A percentile compares a stretch with the other conserved stretches of the same genome.
These are phyloP conservation scores for Dendrobium officinale DNA, from an alignment of 106 monocot species.

Conservation along the genomic window DNA sequence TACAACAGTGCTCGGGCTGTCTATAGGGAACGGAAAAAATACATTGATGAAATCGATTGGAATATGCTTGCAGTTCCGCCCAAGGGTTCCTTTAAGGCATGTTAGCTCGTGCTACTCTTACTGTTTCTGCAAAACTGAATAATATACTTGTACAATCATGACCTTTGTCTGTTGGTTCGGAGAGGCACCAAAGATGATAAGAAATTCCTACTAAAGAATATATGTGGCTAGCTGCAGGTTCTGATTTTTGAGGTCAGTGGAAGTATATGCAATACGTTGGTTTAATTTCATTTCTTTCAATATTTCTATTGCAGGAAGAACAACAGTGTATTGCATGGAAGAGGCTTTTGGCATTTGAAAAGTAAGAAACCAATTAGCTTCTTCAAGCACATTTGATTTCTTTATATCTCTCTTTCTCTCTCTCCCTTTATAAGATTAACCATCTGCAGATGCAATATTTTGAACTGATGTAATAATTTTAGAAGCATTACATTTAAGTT, in stretches of 20 bases:
- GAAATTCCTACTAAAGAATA: not conserved
- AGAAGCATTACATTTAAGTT: not conserved
- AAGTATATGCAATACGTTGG: not conserved
- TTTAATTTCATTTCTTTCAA: not conserved
- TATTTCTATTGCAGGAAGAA: constrained; percentile 57
- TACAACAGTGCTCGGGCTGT: constrained; percentile 96
- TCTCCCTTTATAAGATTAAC: not conserved
- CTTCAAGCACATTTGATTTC: not conserved
- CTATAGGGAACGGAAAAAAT: constrained; percentile 85
- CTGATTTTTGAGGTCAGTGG: not conserved
- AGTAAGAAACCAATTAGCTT: constrained; percentile 39
- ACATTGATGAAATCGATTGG: constrained; percentile 98
- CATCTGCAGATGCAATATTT: not conserved
- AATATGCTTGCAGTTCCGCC: constrained; percentile 94
- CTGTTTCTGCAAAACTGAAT: not conserved
- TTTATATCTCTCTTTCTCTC: not conserved
- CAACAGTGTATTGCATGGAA: constrained; percentile 92
- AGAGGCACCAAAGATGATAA: not conserved
- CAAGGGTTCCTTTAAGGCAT: constrained; percentile 74
- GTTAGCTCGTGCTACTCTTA: not conserved
- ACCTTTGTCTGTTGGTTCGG: not conserved
- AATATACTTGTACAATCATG: not conserved
- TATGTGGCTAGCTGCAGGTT: not conserved
- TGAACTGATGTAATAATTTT: not conserved
- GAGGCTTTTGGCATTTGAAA: constrained; percentile 85